These are phyloP conservation scores for Mortierella polycephala DNA, from an alignment of 371 early-diverging fungal species.

Conservation along the genomic window DNA sequence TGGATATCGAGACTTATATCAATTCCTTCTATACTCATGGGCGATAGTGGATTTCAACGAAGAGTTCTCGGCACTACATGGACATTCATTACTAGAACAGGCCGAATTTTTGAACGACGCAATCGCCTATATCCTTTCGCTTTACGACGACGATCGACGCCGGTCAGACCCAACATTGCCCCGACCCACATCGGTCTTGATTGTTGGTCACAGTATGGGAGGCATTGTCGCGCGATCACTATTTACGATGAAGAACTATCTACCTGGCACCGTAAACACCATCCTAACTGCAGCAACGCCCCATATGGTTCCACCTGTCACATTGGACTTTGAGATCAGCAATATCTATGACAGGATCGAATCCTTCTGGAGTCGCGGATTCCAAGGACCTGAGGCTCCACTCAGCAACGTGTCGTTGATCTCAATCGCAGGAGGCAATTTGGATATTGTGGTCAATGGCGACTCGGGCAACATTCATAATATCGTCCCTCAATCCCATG, in stretches of 20 bases:
- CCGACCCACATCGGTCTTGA: conserved; percentile 77
- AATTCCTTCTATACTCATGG: background rate
- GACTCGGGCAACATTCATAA: conserved; percentile 81
- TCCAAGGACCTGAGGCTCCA: conserved; percentile 27
- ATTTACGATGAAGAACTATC: conserved; percentile 79
- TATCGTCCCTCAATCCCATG: conserved; percentile 74
- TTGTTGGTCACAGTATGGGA: conserved; percentile 96
- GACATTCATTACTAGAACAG: conserved; percentile 84
- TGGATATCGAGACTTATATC: background rate
- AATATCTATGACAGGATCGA: conserved; percentile 82
- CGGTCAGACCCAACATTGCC: conserved; percentile 55
- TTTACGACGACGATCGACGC: conserved; percentile 59
- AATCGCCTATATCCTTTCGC: conserved; percentile 82
- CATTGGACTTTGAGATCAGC: conserved; percentile 81
- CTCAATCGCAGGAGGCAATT: conserved; percentile 92
- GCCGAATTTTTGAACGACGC: conserved; percentile 91
- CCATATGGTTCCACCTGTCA: conserved; percentile 86
- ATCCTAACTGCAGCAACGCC: conserved; percentile 94
- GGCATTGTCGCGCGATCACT: conserved; percentile 92
- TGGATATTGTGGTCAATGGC: conserved; percentile 87
- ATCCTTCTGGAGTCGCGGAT: conserved; percentile 77
- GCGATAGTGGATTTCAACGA: conserved; percentile 89
- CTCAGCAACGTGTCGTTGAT: conserved; percentile 76
- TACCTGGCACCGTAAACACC: conserved; percentile 80
- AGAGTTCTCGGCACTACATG: conserved; percentile 91